phyloP scores from a whole-genome alignment of 2,329 filamentous ascomycete genomes.

The Aspergillus aculeatinus region DNA sequence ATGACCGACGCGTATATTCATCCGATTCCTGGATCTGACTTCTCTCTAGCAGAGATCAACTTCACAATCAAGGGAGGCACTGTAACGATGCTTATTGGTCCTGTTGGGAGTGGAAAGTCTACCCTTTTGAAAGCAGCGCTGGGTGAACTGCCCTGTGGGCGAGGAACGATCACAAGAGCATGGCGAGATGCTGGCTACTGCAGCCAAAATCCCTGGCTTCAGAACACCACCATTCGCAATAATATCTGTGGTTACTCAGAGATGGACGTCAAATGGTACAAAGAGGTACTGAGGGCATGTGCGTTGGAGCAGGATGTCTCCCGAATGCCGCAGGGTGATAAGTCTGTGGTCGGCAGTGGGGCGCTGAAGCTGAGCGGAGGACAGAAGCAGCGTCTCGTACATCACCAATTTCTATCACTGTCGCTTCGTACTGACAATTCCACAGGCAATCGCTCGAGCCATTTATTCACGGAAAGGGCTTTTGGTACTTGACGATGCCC shows the following conservation, averaged over 20 bases:
- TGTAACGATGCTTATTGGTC: background rate
- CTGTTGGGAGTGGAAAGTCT: background rate
- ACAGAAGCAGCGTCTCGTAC: background rate
- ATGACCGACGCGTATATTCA: background rate
- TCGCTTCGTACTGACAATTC: background rate
- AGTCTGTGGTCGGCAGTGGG: background rate
- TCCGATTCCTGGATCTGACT: background rate
- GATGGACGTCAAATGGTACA: constrained; percentile 64
- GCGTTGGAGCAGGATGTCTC: constrained; percentile 68
- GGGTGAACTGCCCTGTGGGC: background rate
- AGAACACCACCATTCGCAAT: constrained; percentile 71
- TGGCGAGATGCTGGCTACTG: background rate
- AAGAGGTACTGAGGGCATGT: constrained; percentile 66
- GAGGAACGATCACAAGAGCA: background rate
- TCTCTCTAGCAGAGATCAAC: background rate
- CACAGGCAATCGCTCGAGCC: constrained; percentile 1
- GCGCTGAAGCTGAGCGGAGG: constrained; percentile 1
- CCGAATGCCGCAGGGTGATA: background rate
- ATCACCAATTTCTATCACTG: background rate
- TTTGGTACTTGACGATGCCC: background rate
- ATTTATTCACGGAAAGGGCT: background rate
- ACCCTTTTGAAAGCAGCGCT: background rate
- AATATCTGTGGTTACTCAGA: constrained; percentile 68
- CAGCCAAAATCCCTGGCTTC: constrained; percentile 72
- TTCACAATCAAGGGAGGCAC: background rate